Percentiles rank a stretch among this genome's conserved stretches.
Conservation (phyloP, 2,329 filamentous ascomycete genomes). For the Verruconis gallopava region DNA sequence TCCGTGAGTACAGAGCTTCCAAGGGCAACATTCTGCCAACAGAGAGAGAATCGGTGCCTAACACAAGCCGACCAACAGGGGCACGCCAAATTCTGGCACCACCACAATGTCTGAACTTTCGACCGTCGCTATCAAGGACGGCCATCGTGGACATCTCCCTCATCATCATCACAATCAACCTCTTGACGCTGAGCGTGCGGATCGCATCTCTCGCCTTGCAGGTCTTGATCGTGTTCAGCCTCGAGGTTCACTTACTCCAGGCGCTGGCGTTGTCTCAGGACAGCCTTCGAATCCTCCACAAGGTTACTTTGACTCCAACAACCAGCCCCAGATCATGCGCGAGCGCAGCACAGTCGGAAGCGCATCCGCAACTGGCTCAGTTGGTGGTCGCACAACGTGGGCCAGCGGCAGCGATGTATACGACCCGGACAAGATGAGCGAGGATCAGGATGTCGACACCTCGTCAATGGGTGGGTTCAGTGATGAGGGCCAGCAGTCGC, state of each 20-base stretch:
- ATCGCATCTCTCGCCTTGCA: conserved; percentile 86
- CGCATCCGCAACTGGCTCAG: conserved; percentile 73
- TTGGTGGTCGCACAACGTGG: conserved; percentile 54
- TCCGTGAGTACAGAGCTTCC: background rate
- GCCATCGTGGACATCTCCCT: conserved; percentile 69
- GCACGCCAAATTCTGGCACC: conserved; percentile 83
- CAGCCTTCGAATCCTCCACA: conserved; percentile 18
- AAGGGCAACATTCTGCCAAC: background rate
- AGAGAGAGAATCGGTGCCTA: background rate
- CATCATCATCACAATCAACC: conserved; percentile 52
- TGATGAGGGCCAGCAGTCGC: conserved; percentile 68
- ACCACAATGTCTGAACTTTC: conserved; percentile 86
- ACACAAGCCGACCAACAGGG: conserved; percentile 38
- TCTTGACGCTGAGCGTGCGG: conserved; percentile 81
- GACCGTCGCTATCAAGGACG: conserved; percentile 92
- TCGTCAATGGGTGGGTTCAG: conserved; percentile 67
- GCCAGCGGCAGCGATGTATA: conserved; percentile 47
- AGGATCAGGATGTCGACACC: conserved; percentile 39
- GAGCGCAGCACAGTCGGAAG: conserved; percentile 83
- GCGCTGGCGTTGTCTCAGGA: conserved; percentile 26
- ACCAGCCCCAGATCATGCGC: conserved; percentile 49
- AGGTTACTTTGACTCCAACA: conserved; percentile 66
- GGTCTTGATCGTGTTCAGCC: conserved; percentile 68
- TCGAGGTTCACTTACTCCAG: conserved; percentile 20
- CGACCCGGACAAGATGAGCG: conserved; percentile 59